Conservation (phyloP, 192 early-diverging fungal species). For the Mortierella alpina region DNA sequence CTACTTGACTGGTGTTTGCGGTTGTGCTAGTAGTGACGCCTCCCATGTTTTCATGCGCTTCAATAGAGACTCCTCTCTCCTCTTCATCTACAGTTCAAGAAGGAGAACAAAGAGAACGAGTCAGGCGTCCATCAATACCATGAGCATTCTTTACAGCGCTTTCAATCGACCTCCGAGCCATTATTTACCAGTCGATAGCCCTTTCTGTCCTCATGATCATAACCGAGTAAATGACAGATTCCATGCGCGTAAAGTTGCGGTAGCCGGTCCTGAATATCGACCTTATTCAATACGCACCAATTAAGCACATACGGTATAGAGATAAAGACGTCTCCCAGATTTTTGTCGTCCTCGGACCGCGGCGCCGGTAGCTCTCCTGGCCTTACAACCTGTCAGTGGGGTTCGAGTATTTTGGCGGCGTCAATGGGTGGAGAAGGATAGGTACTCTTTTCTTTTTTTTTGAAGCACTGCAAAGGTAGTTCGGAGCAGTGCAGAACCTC, state of each 20-base stretch:
- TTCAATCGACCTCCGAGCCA: background rate
- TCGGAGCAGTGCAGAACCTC: no score
- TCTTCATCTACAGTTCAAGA: constrained; percentile 29
- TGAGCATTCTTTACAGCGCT: background rate
- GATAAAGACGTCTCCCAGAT: constrained; percentile 74
- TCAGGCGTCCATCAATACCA: no score
- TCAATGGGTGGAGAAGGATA: no score
- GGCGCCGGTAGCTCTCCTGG: constrained; percentile 56
- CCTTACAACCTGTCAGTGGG: constrained; percentile 28
- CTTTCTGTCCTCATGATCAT: constrained; percentile 67
- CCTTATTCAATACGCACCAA: constrained; percentile 61
- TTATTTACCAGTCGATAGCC: constrained; percentile 54
- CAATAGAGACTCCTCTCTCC: constrained; percentile 23
- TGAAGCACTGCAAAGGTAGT: no score
- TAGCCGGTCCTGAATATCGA: constrained; percentile 58
- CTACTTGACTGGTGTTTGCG: background rate
- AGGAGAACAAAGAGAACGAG: background rate
- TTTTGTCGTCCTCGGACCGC: constrained; percentile 58
- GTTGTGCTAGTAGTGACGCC: background rate
- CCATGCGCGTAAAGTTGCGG: constrained; percentile 71
- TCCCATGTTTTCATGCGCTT: constrained; percentile 36
- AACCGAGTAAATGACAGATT: constrained; percentile 75
- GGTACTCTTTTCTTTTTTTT: background rate
- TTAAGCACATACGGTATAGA: constrained; percentile 64
- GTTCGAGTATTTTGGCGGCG: background rate